Percentiles rank a stretch among this genome's conserved stretches.
These are phyloP conservation scores for Neonectria coccinea DNA, from an alignment of 2,329 filamentous ascomycete genomes.

Conservation along the genomic window DNA sequence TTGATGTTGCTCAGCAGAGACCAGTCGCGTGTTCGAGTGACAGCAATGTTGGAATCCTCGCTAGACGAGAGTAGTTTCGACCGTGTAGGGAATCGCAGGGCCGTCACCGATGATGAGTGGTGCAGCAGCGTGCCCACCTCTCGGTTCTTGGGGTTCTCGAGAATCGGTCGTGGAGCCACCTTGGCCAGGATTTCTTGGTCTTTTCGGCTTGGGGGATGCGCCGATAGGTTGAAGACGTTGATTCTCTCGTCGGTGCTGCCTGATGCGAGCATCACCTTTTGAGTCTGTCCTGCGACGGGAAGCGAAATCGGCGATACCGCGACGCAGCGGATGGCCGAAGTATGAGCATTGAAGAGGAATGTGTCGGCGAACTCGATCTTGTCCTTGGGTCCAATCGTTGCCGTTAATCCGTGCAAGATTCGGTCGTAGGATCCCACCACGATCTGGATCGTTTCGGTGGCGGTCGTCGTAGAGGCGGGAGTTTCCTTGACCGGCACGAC, in stretches of 20 bases:
- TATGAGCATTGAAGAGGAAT: constrained; percentile 95
- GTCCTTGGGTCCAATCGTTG: constrained; percentile 64
- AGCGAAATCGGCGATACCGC: constrained; percentile 83
- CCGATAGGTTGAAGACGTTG: constrained; percentile 92
- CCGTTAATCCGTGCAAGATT: constrained; percentile 89
- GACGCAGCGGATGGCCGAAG: constrained; percentile 88
- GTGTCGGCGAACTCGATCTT: constrained; percentile 83
- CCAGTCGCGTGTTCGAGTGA: constrained; percentile 91
- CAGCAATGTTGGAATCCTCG: constrained; percentile 91
- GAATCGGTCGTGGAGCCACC: constrained; percentile 77
- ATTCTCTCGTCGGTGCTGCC: constrained; percentile 94
- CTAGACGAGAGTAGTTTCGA: constrained; percentile 88
- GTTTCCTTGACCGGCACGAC: constrained; percentile 43
- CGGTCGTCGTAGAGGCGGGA: constrained; percentile 32
- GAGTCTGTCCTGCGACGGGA: constrained; percentile 69
- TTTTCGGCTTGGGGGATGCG: constrained; percentile 69
- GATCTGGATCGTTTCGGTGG: constrained; percentile 79
- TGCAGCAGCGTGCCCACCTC: constrained; percentile 89
- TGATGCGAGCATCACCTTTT: constrained; percentile 89
- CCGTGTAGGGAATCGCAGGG: constrained; percentile 83
- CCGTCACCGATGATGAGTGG: constrained; percentile 84
- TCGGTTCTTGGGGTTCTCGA: constrained; percentile 87
- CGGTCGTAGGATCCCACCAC: constrained; percentile 95
- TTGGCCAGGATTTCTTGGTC: constrained; percentile 72
- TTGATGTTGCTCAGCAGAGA: constrained; percentile 88